These are phyloP conservation scores for Monosporascus sp. DNA, from an alignment of 2,329 filamentous ascomycete species.

Conservation along the genomic window DNA sequence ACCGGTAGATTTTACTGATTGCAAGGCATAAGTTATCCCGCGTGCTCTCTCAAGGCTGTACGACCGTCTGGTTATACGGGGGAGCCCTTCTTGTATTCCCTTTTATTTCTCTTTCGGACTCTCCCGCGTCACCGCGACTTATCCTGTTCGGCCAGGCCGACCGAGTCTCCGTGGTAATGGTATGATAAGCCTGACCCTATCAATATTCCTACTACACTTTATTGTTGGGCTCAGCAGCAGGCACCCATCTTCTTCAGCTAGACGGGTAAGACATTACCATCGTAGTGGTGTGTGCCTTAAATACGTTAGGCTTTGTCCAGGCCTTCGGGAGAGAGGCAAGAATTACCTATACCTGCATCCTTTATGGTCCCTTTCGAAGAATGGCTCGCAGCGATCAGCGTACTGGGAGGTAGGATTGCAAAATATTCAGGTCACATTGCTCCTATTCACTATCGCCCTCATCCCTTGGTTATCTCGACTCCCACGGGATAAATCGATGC, in stretches of 20 bases:
- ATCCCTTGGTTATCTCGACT: slow-evolving; percentile 13
- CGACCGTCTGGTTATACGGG: too few species aligned
- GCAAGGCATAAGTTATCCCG: too few species aligned
- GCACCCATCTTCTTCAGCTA: not conserved
- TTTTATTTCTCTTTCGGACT: too few species aligned
- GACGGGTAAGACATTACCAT: not conserved
- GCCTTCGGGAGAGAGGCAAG: not conserved
- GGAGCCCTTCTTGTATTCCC: too few species aligned
- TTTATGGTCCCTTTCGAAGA: not conserved
- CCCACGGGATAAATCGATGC: slow-evolving; percentile 5
- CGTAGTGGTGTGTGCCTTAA: not conserved
- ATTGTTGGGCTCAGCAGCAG: not conserved
- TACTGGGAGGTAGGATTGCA: not conserved
- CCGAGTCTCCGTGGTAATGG: not conserved
- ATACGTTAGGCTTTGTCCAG: not conserved
- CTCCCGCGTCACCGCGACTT: too few species aligned
- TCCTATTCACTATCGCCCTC: slow-evolving; percentile 5
- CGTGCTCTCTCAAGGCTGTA: too few species aligned
- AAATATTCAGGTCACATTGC: not conserved
- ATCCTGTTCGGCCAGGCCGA: too few species aligned
- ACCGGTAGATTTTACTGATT: too few species aligned
- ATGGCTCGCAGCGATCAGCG: not conserved
- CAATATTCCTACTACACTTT: not conserved
- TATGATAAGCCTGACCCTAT: not conserved
- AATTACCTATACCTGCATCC: not conserved